Conservation (phyloP, 768 basidiomycete species). For the Phanerochaete sordida region DNA sequence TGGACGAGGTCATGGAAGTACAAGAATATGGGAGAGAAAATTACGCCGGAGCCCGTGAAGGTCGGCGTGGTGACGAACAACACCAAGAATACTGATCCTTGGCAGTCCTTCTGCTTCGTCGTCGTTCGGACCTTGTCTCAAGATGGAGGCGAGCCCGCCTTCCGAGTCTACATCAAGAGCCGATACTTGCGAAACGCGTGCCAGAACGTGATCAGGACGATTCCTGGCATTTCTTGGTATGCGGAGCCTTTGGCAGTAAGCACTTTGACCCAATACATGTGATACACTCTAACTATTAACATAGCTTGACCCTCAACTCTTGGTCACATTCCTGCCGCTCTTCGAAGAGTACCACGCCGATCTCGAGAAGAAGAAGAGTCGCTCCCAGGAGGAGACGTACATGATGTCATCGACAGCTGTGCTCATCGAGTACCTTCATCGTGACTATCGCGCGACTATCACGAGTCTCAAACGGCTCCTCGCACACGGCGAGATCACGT, state of each 20-base stretch:
- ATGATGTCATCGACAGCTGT: conserved; percentile 44
- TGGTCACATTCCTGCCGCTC: conserved; percentile 47
- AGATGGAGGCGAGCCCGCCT: conserved; percentile 38
- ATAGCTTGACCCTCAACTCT: conserved; percentile 52
- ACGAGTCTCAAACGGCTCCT: conserved; percentile 34
- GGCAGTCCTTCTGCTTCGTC: conserved; percentile 58
- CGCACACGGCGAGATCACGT: conserved; percentile 56
- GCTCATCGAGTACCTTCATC: conserved; percentile 44
- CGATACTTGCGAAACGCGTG: conserved; percentile 54
- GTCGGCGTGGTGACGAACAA: conserved; percentile 26
- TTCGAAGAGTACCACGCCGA: conserved; percentile 43
- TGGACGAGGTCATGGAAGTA: conserved; percentile 61
- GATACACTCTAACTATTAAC: background rate
- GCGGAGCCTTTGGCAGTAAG: conserved; percentile 49
- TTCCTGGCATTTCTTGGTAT: conserved; percentile 59
- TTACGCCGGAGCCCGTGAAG: conserved; percentile 45
- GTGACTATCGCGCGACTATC: conserved; percentile 48
- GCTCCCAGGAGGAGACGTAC: conserved; percentile 38
- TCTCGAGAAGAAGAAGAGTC: conserved; percentile 31
- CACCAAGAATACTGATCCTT: conserved; percentile 38
- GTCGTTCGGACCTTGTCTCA: conserved; percentile 49
- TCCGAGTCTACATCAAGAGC: conserved; percentile 56
- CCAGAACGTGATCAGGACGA: conserved; percentile 52
- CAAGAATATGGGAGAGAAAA: conserved; percentile 52
- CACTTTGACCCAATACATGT: background rate